Conservation (phyloP, 179 eudicot genomes). For the Corrigiola litoralis region DNA sequence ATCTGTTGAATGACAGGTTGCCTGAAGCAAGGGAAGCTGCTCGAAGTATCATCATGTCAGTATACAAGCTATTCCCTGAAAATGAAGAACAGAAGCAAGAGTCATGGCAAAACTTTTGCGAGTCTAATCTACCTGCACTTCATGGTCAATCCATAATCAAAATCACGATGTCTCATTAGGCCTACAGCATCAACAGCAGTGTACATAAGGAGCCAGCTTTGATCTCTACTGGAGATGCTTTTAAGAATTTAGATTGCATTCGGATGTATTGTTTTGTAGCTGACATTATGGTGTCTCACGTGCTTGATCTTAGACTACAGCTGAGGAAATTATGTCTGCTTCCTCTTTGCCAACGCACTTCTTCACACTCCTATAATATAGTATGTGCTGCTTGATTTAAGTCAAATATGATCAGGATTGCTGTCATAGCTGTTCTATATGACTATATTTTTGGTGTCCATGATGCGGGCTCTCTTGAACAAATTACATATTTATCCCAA, state of each 20-base stretch:
- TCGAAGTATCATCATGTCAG: constrained; percentile 49
- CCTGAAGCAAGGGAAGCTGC: constrained; percentile 99
- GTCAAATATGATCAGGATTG: background rate
- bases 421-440: background rate
- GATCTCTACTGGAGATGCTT: constrained; percentile 24
- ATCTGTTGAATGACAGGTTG: constrained; percentile 74
- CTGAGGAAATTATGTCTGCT: background rate
- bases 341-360: background rate
- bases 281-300: constrained; percentile 1
- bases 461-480: background rate
- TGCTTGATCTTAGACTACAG: constrained; percentile 1
- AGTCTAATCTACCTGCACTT: constrained; percentile 66
- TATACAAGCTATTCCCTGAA: constrained; percentile 41
- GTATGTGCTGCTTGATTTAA: background rate
- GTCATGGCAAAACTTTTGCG: constrained; percentile 85
- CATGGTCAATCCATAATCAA: constrained; percentile 72
- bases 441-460: background rate
- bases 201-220: constrained; percentile 17
- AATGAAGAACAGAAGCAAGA: constrained; percentile 56
- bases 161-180: constrained; percentile 36
- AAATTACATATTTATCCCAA: too few relatives aligned
- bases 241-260: constrained; percentile 17
- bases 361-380: background rate
- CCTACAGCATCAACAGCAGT: constrained; percentile 8
- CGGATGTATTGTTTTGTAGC: constrained; percentile 14